These are phyloP conservation scores for Trichoderma guizhouense DNA, from an alignment of 2,329 filamentous ascomycete genomes.

Conservation along the genomic window DNA sequence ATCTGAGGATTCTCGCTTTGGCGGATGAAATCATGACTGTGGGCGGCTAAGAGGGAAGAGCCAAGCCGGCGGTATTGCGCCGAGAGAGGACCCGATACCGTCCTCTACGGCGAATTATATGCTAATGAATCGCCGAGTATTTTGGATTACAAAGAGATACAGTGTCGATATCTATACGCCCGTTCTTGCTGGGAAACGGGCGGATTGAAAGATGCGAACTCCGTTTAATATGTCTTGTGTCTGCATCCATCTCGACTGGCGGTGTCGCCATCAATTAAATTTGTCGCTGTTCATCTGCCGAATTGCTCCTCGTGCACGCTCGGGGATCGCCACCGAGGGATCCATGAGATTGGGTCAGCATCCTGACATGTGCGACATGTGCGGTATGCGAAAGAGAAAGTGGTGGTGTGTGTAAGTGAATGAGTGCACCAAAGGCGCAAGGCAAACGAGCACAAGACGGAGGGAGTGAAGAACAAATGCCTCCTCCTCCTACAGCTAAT, in stretches of 20 bases:
- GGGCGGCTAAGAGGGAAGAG: not conserved
- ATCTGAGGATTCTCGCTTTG: not conserved
- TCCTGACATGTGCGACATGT: conserved; percentile 16
- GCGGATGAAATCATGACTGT: not conserved
- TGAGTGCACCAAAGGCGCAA: not conserved
- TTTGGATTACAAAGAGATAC: not conserved
- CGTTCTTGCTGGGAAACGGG: not conserved
- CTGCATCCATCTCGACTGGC: not conserved
- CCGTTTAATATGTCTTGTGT: not conserved
- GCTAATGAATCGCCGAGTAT: not conserved
- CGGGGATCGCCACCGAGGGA: not conserved
- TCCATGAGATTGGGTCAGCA: conserved; percentile 3
- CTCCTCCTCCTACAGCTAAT: not conserved
- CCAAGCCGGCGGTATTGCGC: conserved; percentile 4
- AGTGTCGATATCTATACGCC: not conserved
- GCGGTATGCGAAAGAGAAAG: not conserved
- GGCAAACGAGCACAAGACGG: not conserved
- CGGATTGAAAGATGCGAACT: not conserved
- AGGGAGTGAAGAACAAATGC: not conserved
- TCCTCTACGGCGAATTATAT: not conserved
- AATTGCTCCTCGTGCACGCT: not conserved
- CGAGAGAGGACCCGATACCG: conserved; percentile 6
- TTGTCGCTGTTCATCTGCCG: not conserved
- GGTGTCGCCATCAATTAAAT: conserved; percentile 8
- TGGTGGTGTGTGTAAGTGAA: not conserved